Base-by-base conservation (phyloP, 2,329 filamentous ascomycete species). In the Penicillium sp. region DNA sequence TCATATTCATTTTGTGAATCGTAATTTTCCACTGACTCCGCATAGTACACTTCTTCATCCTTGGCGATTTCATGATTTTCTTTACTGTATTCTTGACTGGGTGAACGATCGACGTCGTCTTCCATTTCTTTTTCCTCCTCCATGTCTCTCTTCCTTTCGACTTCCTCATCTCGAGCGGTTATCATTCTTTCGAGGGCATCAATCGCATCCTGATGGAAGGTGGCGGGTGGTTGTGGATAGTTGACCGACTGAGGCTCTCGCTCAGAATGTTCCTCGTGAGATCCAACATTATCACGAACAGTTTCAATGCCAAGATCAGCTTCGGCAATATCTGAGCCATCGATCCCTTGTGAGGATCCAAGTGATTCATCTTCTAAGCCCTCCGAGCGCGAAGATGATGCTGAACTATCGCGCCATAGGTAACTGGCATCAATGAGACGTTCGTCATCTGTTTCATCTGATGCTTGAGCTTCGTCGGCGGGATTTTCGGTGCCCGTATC, bases 231-330 rank as follows among this genome's bases (percentile, higher is more conserved):
- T 9, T 21, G 23, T n/a, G 54, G 13, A 29, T 45, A 17, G 4
- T 38, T 15, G 9, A 17, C 17, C 2, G 23, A 23, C 4, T 56
- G 17, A 17, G 7, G 10, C 4, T 80, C 75, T 17, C 67, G 64
- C 7, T 73, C 72, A 43, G 62, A 50, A 15, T 62, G 65, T 56
- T 46, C 31, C 21, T 61, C n/a, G n/a, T 31, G 17, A 42, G 38
- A 43, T 31, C 17, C 17, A 10, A 40, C 6, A 31, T 50, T 33
- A 10, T 45, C 13, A 10, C 31, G 21, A 12, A 27, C 27, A 21
- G 9, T 33, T 42, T 27, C 33, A 6, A 54, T 54, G 13, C n/a
- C 31, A 29, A 33, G 15, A 37, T 42, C 42, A 25, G 27, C 12
- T 31, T 45, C n/a, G 15, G 6, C 15, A 29, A 27, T 33, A 21